Evolutionary conservation across 805 yeast species (phyloP).

Genomic region (Groenewaldozyma tartarivorans): DNA sequence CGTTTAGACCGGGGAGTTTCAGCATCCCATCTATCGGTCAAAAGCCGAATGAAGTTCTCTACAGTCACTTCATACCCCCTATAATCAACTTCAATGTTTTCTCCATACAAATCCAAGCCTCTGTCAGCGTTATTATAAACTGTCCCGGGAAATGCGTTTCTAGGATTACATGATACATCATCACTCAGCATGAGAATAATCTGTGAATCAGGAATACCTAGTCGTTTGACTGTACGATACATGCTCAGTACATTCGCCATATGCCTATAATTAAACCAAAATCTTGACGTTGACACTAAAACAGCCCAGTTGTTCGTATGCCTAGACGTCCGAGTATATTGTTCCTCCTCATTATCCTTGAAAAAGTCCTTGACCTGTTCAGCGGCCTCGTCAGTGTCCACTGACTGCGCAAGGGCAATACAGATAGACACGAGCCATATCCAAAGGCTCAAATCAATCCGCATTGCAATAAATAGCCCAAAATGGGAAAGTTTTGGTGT

Average conservation of each 20-base stretch:
- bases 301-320: slow-evolving; percentile 46
- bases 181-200: slow-evolving; percentile 93
- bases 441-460: no score
- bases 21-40: slow-evolving; percentile 93
- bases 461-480: no score
- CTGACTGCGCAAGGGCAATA: no score
- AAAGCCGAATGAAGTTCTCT: slow-evolving; percentile 82
- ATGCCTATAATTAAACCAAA: slow-evolving; percentile 98
- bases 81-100: slow-evolving; percentile 89
- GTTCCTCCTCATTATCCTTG: neutral
- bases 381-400: no score
- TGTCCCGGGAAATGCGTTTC: slow-evolving; percentile 93
- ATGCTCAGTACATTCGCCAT: slow-evolving; percentile 93
- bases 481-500: no score
- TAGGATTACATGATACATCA: slow-evolving; percentile 93
- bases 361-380: neutral
- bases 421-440: no score
- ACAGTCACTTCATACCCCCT: slow-evolving; percentile 98
- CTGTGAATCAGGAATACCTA: slow-evolving; percentile 97
- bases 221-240: slow-evolving; percentile 89
- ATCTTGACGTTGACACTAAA: slow-evolving; percentile 86
- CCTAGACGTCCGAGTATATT: slow-evolving; percentile 7
- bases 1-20: slow-evolving; percentile 91
- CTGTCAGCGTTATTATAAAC: slow-evolving; percentile 92
- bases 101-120: slow-evolving; percentile 88